Evolutionary conservation across 495 filamentous ascomycete genomes (phyloP).

Genomic region (Hypoxylon trugodes): DNA sequence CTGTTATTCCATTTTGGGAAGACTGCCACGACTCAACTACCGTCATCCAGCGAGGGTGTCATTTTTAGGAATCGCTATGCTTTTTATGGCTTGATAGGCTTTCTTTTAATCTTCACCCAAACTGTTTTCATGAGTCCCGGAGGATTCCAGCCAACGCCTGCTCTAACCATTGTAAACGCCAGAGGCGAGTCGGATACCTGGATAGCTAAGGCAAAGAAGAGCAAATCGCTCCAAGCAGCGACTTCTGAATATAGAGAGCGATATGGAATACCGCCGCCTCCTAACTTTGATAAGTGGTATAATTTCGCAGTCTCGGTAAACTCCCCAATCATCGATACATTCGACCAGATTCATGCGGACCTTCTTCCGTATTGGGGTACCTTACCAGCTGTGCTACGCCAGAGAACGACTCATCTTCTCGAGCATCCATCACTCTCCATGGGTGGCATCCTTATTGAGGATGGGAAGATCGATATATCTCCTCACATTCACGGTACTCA

Average conservation of each 20-base stretch:
- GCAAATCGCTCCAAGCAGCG: slow-evolving; percentile 59
- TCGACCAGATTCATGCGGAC: slow-evolving; percentile 74
- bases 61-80: slow-evolving; percentile 31
- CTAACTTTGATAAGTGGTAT: slow-evolving; percentile 77
- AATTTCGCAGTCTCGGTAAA: slow-evolving; percentile 69
- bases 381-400: slow-evolving; percentile 65
- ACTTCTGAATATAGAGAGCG: slow-evolving; percentile 65
- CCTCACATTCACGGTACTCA: slow-evolving; percentile 43
- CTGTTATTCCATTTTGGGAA: slow-evolving; percentile 32
- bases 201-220: slow-evolving; percentile 52
- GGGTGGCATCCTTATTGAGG: slow-evolving; percentile 54
- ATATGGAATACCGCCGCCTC: slow-evolving; percentile 65
- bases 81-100: slow-evolving; percentile 23
- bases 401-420: slow-evolving; percentile 41
- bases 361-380: slow-evolving; percentile 79
- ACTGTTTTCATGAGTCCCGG: slow-evolving; percentile 25
- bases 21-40: slow-evolving; percentile 7
- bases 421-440: slow-evolving; percentile 41
- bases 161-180: slow-evolving; percentile 56
- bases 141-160: slow-evolving; percentile 21
- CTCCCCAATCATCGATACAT: slow-evolving; percentile 77
- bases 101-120: slow-evolving; percentile 31
- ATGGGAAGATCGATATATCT: slow-evolving; percentile 53
- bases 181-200: slow-evolving; percentile 54
- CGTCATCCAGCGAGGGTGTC: slow-evolving; percentile 17